Evolutionary conservation across 2,329 filamentous ascomycete species (phyloP).

Genomic region (Taxawa tesnikishii): DNA sequence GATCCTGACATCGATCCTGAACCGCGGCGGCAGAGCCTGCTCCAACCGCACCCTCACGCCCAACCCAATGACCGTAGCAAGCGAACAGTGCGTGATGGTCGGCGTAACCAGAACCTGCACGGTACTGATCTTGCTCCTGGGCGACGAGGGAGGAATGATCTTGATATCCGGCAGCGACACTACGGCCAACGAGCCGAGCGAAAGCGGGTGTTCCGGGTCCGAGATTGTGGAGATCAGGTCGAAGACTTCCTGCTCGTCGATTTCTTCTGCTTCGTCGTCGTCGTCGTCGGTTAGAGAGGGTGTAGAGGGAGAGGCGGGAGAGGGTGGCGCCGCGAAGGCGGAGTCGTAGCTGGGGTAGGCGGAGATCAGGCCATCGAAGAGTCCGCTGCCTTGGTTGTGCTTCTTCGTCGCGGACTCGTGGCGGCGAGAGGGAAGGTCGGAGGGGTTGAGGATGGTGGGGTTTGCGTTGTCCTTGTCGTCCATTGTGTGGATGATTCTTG

Average conservation of each 20-base stretch:
- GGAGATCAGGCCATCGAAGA: constrained; percentile 43
- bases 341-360: constrained; percentile 35
- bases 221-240: constrained; percentile 91
- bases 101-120: constrained; percentile 87
- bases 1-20: constrained; percentile 82
- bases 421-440: constrained; percentile 74
- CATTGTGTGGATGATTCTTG: no score
- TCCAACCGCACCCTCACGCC: constrained; percentile 86
- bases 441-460: constrained; percentile 78
- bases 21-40: constrained; percentile 80
- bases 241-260: constrained; percentile 96
- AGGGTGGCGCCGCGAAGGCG: constrained; percentile 21
- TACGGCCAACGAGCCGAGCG: constrained; percentile 82
- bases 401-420: constrained; percentile 27
- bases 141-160: constrained; percentile 56
- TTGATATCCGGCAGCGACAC: constrained; percentile 92
- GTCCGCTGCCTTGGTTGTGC: constrained; percentile 31
- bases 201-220: constrained; percentile 92
- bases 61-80: constrained; percentile 91
- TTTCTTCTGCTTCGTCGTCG: constrained; percentile 60
- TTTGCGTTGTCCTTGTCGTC: constrained; percentile 61
- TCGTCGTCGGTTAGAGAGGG: constrained; percentile 37
- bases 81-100: constrained; percentile 91
- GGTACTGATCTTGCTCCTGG: constrained; percentile 51
- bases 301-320: constrained; percentile 15